phyloP scores from a whole-genome alignment of 257 asterid genomes.

The Solanum virginianum region DNA sequence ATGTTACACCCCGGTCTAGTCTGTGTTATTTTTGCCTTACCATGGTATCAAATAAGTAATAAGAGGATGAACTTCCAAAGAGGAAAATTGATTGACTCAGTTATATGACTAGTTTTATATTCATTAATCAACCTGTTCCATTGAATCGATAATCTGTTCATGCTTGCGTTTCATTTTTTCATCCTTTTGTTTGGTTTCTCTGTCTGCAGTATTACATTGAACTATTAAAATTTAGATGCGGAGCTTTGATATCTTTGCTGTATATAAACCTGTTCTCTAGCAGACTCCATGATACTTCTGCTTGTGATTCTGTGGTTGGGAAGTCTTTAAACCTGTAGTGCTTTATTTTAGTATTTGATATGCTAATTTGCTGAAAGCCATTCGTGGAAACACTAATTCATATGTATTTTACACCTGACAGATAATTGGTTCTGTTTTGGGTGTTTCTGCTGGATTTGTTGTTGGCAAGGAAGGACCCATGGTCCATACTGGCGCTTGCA shows the following conservation, averaged over 20 bases:
- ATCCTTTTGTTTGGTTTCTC: neutral
- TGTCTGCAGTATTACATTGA: neutral
- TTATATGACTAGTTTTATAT: neutral
- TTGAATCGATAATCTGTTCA: neutral
- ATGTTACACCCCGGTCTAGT: neutral
- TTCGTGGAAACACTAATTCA: neutral
- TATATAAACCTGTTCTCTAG: neutral
- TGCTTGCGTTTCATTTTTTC: neutral
- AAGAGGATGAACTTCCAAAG: neutral
- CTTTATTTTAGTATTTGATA: neutral
- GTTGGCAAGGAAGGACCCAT: constrained; percentile 99
- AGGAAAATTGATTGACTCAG: neutral
- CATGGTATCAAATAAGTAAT: neutral
- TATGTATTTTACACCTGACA: constrained; percentile 7
- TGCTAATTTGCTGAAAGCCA: neutral
- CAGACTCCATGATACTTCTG: neutral
- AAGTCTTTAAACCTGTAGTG: neutral
- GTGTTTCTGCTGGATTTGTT: constrained; percentile 97
- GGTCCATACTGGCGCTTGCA: constrained; percentile 99
- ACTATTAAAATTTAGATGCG: neutral
- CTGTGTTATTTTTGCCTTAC: neutral
- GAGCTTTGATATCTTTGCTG: neutral
- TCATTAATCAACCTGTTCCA: neutral
- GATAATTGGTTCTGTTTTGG: constrained; percentile 89
- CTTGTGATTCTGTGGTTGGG: neutral